Evolutionary conservation across 1,139 yeast genomes (phyloP), one percentile per base, ranked within the genome.

Genomic region (Candida sp.): DNA sequence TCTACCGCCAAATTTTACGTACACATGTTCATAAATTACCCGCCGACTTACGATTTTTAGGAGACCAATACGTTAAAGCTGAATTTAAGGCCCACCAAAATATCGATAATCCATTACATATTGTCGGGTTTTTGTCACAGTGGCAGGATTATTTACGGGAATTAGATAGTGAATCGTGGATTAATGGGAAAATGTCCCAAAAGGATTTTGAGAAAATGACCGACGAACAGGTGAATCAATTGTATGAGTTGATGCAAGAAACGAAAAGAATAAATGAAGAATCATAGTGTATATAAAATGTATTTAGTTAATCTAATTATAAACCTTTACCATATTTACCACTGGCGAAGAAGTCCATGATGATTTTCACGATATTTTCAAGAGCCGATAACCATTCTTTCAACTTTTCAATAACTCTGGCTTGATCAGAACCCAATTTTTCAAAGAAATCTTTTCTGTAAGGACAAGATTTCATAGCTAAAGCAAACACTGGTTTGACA

Each of bases 401-500:
- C 57, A 89, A 74, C 66, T 88, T 91, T 50, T 66, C 71, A 41
- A 65, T 56, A 22, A 90, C 96, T 60, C 77, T 79, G 32, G 69
- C 81, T 61, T 81, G 84, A 60, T 83, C 87, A 22, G 72, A 67
- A 42, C 96, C 96, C 54, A 89, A 76, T 70, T 88, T 89, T 47
- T 64, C 82, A 58, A 88, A 89, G 59, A 89, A 87, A 58, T 83
- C 96, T 63, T 82, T 82, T 70, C 97, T 81, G 68, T 87, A 89
- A 29, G 97, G 97, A 66, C 96, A 88, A 1, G 96, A 95, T 66
- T 87, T 87, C 97, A 89, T 89, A 45, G 97, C 97, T 61, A 90
- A 76, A 75, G 87, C 87, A 77, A 89, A 90, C 47, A 89, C 81
- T 23, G 96, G 96, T 60, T 86, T 85, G 51, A 89, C 75, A 58